Conservation (phyloP, 2,329 filamentous ascomycete species). For the Emergomyces africanus region DNA sequence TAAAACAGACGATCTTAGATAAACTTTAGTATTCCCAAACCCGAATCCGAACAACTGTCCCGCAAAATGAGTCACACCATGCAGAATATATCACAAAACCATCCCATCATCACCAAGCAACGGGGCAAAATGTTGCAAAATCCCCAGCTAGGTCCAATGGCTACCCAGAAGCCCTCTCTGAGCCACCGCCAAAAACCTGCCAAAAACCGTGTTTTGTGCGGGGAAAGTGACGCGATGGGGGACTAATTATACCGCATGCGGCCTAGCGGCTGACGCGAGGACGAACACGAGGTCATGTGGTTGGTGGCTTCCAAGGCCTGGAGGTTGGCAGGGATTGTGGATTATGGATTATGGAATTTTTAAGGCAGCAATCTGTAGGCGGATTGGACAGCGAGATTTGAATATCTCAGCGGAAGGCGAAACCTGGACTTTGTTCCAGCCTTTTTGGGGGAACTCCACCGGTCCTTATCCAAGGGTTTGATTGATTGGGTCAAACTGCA, state of each 20-base stretch:
- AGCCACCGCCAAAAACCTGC: too few species aligned
- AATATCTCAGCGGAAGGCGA: too few species aligned
- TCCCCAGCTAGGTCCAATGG: neutral
- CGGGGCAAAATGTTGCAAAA: neutral
- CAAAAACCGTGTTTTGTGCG: neutral
- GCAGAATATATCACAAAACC: neutral
- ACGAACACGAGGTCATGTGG: slow-evolving; percentile 6
- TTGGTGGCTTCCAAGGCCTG: too few species aligned
- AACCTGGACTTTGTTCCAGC: too few species aligned
- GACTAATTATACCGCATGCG: slow-evolving; percentile 1
- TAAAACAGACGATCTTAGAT: too few species aligned
- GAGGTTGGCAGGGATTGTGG: neutral
- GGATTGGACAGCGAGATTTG: too few species aligned
- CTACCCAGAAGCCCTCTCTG: neutral
- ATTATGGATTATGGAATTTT: too few species aligned
- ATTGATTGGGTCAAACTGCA: neutral
- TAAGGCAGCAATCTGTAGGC: neutral
- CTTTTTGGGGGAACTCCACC: neutral
- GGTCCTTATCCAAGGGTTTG: too few species aligned
- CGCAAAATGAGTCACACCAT: neutral
- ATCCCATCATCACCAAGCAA: neutral
- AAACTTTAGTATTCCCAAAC: neutral
- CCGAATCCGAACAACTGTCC: neutral
- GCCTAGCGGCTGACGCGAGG: slow-evolving; percentile 5
- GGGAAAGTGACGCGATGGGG: neutral